phyloP scores from a whole-genome alignment of 2,329 filamentous ascomycete species.

The Rugonectria rugulosa region DNA sequence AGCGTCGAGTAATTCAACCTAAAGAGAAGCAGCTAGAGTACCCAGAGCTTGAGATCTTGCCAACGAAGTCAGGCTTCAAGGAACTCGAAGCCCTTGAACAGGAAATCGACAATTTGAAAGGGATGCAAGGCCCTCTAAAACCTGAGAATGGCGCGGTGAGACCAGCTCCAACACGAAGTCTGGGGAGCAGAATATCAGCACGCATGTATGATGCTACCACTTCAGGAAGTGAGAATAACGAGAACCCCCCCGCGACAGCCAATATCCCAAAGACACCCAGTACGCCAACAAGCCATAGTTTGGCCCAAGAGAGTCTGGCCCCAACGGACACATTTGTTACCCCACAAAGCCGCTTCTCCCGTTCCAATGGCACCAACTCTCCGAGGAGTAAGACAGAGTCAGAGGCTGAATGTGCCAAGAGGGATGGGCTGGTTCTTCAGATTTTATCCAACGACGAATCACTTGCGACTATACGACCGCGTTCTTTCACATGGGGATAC shows the following conservation, averaged over 20 bases:
- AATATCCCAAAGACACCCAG: conserved; percentile 11
- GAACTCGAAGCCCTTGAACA: conserved; percentile 31
- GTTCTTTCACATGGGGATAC: conserved; percentile 1
- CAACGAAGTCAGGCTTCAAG: conserved; percentile 30
- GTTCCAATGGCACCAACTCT: not conserved
- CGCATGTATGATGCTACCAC: conserved; percentile 25
- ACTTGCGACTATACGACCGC: not conserved
- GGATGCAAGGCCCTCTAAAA: not conserved
- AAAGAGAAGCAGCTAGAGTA: conserved; percentile 26
- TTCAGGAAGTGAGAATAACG: conserved; percentile 13
- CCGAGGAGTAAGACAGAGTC: not conserved
- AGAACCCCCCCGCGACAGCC: not conserved
- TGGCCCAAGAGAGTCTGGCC: conserved; percentile 23
- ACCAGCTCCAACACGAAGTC: conserved; percentile 24
- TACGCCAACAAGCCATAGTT: conserved; percentile 22
- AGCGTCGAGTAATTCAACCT: conserved; percentile 1
- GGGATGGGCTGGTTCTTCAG: not conserved
- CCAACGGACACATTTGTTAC: conserved; percentile 33
- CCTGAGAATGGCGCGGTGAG: conserved; percentile 1
- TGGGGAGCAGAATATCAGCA: conserved; percentile 30
- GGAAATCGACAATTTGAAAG: conserved; percentile 32
- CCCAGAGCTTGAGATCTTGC: conserved; percentile 35
- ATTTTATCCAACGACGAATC: not conserved
- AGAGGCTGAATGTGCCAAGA: not conserved
- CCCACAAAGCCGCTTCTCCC: conserved; percentile 29